phyloP scores from a whole-genome alignment of 257 asterid species.

The Orobanche coerulescens region DNA sequence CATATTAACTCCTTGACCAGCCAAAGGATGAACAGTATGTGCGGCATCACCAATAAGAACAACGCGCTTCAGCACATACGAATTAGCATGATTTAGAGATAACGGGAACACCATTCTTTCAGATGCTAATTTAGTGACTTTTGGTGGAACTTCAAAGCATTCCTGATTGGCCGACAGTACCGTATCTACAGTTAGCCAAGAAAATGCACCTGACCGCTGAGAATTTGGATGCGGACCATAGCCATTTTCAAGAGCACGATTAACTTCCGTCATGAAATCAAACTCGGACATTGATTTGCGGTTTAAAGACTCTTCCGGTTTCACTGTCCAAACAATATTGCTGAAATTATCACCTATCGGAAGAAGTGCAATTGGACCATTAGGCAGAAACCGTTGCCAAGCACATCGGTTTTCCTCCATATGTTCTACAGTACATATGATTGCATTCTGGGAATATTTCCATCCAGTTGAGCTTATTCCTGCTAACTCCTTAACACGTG shows the following conservation, averaged over 20 bases:
- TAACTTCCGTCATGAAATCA: slow-evolving; percentile 61
- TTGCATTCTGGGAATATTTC: slow-evolving; percentile 86
- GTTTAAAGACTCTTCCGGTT: slow-evolving; percentile 57
- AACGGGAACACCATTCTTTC: slow-evolving; percentile 87
- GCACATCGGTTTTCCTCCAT: slow-evolving; percentile 53
- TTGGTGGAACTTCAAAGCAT: slow-evolving; percentile 73
- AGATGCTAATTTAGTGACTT: slow-evolving; percentile 46
- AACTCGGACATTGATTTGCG: slow-evolving; percentile 54
- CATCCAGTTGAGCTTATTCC: slow-evolving; percentile 85
- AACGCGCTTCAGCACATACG: slow-evolving; percentile 49
- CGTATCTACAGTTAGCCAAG: slow-evolving; percentile 49
- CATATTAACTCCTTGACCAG: slow-evolving; percentile 99
- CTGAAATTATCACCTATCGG: slow-evolving; percentile 83
- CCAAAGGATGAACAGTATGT: slow-evolving; percentile 97
- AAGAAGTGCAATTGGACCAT: slow-evolving; percentile 90
- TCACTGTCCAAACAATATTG: slow-evolving; percentile 97
- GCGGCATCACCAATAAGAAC: slow-evolving; percentile 95
- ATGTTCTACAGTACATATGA: slow-evolving; percentile 86
- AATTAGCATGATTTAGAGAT: slow-evolving; percentile 78
- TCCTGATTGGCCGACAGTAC: slow-evolving; percentile 45
- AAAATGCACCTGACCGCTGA: slow-evolving; percentile 30
- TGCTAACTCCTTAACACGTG: slow-evolving; percentile 83
- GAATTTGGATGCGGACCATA: slow-evolving; percentile 79
- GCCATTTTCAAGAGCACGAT: slow-evolving; percentile 63
- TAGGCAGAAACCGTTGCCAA: slow-evolving; percentile 87